Percentiles rank a stretch among this genome's conserved stretches.
phyloP scores from a whole-genome alignment of 164 flowering plant species.

The Houttuynia cordata region DNA sequence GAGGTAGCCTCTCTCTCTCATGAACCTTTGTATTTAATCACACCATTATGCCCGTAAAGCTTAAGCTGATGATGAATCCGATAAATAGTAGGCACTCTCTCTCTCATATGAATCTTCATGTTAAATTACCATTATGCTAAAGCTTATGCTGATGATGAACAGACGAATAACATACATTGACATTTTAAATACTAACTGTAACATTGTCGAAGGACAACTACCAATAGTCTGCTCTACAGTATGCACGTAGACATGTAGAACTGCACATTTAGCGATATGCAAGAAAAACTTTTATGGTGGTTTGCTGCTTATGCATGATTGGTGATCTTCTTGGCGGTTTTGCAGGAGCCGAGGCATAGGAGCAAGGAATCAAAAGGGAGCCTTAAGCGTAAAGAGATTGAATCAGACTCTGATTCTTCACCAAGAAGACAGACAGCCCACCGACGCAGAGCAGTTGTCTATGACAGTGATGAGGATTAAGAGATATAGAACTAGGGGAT shows the following conservation, averaged over 20 bases:
- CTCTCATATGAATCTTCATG: too few relatives aligned
- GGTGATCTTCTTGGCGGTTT: background rate
- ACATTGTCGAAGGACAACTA: background rate
- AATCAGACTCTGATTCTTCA: conserved; percentile 85
- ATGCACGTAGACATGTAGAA: too few relatives aligned
- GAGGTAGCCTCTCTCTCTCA: conserved; percentile 25
- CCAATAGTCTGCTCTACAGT: background rate
- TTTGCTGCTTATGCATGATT: background rate
- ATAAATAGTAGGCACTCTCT: too few relatives aligned
- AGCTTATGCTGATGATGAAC: conserved; percentile 1
- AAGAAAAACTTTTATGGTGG: too few relatives aligned
- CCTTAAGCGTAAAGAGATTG: conserved; percentile 59
- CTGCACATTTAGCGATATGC: too few relatives aligned
- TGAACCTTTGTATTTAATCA: too few relatives aligned
- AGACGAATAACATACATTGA: background rate
- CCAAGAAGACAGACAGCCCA: conserved; percentile 51
- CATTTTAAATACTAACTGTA: background rate
- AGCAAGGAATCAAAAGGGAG: conserved; percentile 31
- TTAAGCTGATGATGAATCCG: too few relatives aligned
- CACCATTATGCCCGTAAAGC: too few relatives aligned
- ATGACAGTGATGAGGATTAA: conserved; percentile 70
- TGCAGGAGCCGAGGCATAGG: conserved; percentile 55
- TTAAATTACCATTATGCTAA: too few relatives aligned
- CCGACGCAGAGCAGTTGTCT: conserved; percentile 61
- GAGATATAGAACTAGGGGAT: background rate